A percentile compares a stretch with the other conserved stretches of the same genome.
These are phyloP conservation scores for Diplodia mutila DNA, from an alignment of 2,329 filamentous ascomycete species.

Conservation along the genomic window DNA sequence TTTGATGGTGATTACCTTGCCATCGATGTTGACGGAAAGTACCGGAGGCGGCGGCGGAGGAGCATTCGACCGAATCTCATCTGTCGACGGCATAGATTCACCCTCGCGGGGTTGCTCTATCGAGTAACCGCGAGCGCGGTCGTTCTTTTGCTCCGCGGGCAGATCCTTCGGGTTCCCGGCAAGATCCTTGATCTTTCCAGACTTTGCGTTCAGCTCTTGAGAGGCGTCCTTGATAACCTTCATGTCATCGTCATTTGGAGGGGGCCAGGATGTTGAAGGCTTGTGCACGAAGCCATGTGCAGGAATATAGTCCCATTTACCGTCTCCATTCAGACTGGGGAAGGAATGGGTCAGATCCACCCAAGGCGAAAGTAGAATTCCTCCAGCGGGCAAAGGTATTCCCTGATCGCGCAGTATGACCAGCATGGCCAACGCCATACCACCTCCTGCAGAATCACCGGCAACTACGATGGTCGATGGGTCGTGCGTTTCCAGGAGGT, in stretches of 20 bases:
- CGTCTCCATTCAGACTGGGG: constrained; percentile 77
- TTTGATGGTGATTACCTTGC: constrained; percentile 71
- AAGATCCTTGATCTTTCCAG: constrained; percentile 22
- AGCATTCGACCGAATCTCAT: background rate
- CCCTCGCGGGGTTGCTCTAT: constrained; percentile 27
- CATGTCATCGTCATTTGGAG: constrained; percentile 77
- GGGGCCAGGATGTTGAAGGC: constrained; percentile 89
- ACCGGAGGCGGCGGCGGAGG: constrained; percentile 6
- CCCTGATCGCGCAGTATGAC: constrained; percentile 81
- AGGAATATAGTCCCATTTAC: constrained; percentile 84
- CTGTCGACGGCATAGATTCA: background rate
- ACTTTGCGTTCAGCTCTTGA: constrained; percentile 16
- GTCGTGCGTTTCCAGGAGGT: constrained; percentile 74
- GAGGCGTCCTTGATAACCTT: constrained; percentile 50
- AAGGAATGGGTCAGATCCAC: constrained; percentile 95
- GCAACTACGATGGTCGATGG: constrained; percentile 83
- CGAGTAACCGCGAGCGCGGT: constrained; percentile 43
- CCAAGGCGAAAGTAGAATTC: constrained; percentile 91
- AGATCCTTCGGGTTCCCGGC: constrained; percentile 19
- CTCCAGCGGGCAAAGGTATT: constrained; percentile 83
- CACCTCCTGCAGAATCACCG: constrained; percentile 91
- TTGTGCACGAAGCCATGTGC: constrained; percentile 85
- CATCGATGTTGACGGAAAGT: constrained; percentile 69
- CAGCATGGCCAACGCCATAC: constrained; percentile 81
- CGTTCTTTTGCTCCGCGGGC: constrained; percentile 35